Conservation (phyloP, 306 rosid species). For the Lotus japonicus region DNA sequence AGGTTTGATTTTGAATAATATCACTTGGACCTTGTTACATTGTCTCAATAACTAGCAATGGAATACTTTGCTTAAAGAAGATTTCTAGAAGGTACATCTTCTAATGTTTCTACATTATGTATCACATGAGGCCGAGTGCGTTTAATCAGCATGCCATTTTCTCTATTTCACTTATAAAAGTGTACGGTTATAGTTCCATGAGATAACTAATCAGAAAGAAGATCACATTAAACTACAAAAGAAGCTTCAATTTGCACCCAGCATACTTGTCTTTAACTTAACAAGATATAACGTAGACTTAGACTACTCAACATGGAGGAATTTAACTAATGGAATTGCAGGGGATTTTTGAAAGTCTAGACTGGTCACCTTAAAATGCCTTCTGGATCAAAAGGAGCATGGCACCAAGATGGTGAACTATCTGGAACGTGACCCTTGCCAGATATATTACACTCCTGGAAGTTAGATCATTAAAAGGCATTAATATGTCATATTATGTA, state of each 20-base stretch:
- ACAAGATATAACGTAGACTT: background rate
- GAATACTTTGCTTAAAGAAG: background rate
- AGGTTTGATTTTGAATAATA: background rate
- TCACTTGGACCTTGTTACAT: background rate
- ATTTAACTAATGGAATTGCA: background rate
- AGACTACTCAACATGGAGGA: background rate
- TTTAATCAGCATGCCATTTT: no score
- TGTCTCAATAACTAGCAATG: background rate
- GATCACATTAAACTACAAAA: background rate
- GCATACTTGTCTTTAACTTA: background rate
- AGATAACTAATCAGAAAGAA: background rate
- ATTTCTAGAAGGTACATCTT: no score
- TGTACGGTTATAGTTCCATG: no score
- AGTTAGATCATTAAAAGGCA: slow-evolving; percentile 27
- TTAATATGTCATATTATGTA: background rate
- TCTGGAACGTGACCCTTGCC: slow-evolving; percentile 51
- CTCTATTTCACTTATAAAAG: no score
- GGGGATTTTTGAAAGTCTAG: slow-evolving; percentile 15
- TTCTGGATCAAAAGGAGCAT: slow-evolving; percentile 91
- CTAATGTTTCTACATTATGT: no score
- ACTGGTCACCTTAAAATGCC: slow-evolving; percentile 75
- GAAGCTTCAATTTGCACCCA: background rate
- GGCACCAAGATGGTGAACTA: slow-evolving; percentile 82
- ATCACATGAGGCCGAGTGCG: no score
- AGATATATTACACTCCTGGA: slow-evolving; percentile 72